phyloP scores from a whole-genome alignment of 2,329 filamentous ascomycete species.

The Neonectria ditissima region DNA sequence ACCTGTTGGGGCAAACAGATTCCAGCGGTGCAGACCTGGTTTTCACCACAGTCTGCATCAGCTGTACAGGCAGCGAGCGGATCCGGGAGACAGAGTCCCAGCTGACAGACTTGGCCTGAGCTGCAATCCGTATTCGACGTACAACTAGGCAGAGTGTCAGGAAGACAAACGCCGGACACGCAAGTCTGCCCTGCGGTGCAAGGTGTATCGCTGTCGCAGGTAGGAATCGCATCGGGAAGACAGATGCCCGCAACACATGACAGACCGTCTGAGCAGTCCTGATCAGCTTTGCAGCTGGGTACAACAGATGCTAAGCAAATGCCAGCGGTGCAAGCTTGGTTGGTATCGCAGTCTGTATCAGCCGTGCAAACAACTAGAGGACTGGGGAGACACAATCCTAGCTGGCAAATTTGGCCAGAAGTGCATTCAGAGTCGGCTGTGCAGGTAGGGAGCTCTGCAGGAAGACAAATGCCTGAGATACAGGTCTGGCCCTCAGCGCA shows the following conservation, averaged over 20 bases:
- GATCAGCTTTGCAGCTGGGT: background rate
- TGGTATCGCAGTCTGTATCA: background rate
- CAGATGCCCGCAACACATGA: constrained; percentile 13
- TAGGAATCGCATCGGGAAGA: background rate
- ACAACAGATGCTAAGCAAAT: constrained; percentile 13
- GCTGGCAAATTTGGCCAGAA: background rate
- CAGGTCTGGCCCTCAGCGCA: background rate
- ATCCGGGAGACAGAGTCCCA: background rate
- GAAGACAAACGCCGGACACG: background rate
- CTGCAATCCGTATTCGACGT: background rate
- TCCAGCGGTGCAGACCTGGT: constrained; percentile 3
- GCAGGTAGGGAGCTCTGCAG: background rate
- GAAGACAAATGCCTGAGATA: background rate
- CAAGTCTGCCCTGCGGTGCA: background rate
- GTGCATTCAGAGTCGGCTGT: background rate
- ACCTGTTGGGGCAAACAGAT: constrained; percentile 4
- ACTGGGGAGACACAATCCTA: background rate
- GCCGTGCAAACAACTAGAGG: background rate
- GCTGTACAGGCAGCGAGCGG: background rate
- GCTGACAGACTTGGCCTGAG: background rate
- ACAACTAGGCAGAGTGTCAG: background rate
- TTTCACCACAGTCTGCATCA: background rate
- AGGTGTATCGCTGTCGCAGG: background rate
- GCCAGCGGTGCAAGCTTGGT: constrained; percentile 4
- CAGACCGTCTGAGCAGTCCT: background rate